Evolutionary conservation across 805 yeast genomes (phyloP).

Genomic region (Cyberlindnera meyerae): DNA sequence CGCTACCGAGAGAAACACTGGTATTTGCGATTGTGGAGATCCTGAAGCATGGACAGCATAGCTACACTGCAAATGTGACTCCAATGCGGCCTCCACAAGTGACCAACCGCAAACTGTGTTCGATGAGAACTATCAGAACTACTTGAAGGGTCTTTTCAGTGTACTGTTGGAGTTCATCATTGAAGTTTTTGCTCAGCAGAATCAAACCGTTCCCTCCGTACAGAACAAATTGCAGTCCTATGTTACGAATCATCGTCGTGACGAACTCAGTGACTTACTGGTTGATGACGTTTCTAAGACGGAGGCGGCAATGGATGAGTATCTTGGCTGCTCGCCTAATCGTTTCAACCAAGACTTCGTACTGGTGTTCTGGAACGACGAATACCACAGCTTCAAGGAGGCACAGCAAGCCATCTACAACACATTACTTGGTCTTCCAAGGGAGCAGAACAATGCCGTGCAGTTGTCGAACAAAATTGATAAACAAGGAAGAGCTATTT

Average conservation of each 20-base stretch:
- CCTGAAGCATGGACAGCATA: constrained; percentile 66
- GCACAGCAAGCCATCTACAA: constrained; percentile 43
- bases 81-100: too few relatives aligned
- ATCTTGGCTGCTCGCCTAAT: background rate
- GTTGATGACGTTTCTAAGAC: constrained; percentile 5
- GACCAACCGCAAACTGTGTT: too few relatives aligned
- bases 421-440: constrained; percentile 27
- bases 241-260: too few relatives aligned
- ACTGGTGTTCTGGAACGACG: constrained; percentile 75
- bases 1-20: constrained; percentile 29
- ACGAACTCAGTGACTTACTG: background rate
- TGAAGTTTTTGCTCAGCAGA: constrained; percentile 35
- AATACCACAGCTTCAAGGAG: constrained; percentile 55
- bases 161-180: constrained; percentile 38
- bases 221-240: too few relatives aligned
- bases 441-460: constrained; percentile 27
- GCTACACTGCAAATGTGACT: constrained; percentile 42
- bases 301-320: constrained; percentile 5
- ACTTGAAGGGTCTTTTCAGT: constrained; percentile 26
- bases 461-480: constrained; percentile 42
- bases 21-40: constrained; percentile 75
- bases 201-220: constrained; percentile 37
- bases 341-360: constrained; percentile 31
- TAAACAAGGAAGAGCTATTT: constrained; percentile 42
- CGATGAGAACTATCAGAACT: constrained; percentile 8